Base-by-base conservation (phyloP, 352 stramenopile species). In the Phytophthora palmivora region DNA sequence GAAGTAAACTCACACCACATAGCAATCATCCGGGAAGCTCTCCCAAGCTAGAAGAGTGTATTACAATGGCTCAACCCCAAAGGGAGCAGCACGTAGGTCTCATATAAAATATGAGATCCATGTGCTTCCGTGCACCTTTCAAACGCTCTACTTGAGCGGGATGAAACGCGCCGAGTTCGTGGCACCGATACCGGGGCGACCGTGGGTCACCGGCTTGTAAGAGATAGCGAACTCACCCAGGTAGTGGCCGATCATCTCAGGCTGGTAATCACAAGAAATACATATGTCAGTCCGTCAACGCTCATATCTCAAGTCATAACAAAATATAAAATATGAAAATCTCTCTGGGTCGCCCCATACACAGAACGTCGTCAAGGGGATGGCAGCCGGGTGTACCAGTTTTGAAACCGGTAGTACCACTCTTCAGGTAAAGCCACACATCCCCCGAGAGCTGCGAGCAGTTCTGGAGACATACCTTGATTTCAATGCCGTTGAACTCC, bases 211-310 rank as follows among this genome's bases (percentile, higher is more conserved):
- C 52, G 97, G 96, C 91, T 99, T 99, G 83, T 95, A 96, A 32
- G 97, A 99, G 86, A 99, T 99, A 70, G 97, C 98, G 76, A 99
- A 99, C 84, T 99, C 98, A 84, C 95, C 98, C 42, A 99, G 91
- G 87, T 99, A 99, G 93, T 99, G 98, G 63, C 97, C 98, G 59
- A 99, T 97, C 98, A 99, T 99, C 82, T 99, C 97, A 26, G 97
- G 96, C 89, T 95, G 64, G 39, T 24, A 72, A 34, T 41, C 15
- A 62, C 26, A 42, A 45, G 9, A 58, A 42, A 47, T 11, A 47
- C n/a, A 37, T 41, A 11, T 14, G 66, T 72, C 22, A 82, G 51
- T 58, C 15, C 45, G 14, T 58, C 45, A 74, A 42, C 63, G 18
- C 28, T 58, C 22, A 48, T 24, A 34, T 22, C 7, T 24, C 32